Evolutionary conservation across 345 rosid genomes (phyloP), one percentile per base, ranked within the genome.

Genomic region (Salix exigua): DNA sequence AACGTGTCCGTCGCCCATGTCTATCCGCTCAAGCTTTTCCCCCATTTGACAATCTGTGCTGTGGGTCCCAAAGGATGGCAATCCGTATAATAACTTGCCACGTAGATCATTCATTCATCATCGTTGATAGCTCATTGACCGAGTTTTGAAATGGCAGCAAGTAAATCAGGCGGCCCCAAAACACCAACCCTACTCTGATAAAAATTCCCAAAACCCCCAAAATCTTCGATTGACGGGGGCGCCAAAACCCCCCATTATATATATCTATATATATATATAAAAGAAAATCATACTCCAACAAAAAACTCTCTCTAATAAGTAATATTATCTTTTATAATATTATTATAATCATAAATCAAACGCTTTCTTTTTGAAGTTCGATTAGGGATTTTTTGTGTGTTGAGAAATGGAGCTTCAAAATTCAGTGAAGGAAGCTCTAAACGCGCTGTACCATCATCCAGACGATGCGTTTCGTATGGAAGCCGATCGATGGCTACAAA

Each of bases 401-500:
- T 35, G 9, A 53, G 61, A 53, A 53, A 90, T 91, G 97, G 99
- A 96, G 90, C 91, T 88, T 28, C 97, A 96, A 84, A 89, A 86
- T 75, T 81, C 94, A 58, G 98, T 94, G 85, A 94, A 92, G 84
- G 94, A 92, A 80, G 99, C 99, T 88, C 97, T 94, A 86, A 92
- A 88, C 83, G 94, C 97, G 70, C 93, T 96, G 83, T 96, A 96
- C 79, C 98, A 93, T 90, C 97, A 91, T 78, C 98, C 98, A 28
- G 98, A 96, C 75, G 99, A 92, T 80, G 79, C 83, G 70, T 88
- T 90, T 40, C 98, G 97, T 66, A 84, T 83, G 79, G 87, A 91
- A 79, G 99, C 99, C 73, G 99, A 96, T 92, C 92, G 87, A 7
- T 96, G 94, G 96, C 87, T 96, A 40, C 99, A 94, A 79, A 88